phyloP scores from a whole-genome alignment of 371 early-diverging fungal genomes.

The Mucor circinelloides region DNA sequence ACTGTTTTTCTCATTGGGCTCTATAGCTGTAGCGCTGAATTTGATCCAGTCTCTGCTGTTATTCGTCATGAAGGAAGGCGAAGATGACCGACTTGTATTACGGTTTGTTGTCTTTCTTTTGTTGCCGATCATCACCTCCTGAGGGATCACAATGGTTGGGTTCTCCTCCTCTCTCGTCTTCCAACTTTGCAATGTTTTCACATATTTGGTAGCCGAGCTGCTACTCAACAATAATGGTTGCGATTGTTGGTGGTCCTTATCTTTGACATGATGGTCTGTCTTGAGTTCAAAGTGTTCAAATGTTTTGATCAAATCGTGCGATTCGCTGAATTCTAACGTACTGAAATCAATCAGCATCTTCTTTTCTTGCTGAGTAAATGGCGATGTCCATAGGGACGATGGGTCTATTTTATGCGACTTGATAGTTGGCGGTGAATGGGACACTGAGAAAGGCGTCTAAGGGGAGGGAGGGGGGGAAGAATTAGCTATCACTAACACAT shows the following conservation, averaged over 20 bases:
- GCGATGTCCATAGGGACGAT: neutral
- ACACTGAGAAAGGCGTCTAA: neutral
- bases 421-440: neutral
- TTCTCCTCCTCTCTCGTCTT: slow-evolving; percentile 16
- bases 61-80: neutral
- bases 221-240: neutral
- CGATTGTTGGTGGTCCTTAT: neutral
- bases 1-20: neutral
- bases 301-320: slow-evolving; percentile 3
- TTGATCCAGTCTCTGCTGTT: neutral
- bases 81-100: neutral
- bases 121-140: neutral
- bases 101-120: neutral
- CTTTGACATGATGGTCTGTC: neutral
- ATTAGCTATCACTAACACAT: neutral
- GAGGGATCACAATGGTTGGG: slow-evolving; percentile 9
- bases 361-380: slow-evolving; percentile 7
- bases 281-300: slow-evolving; percentile 15
- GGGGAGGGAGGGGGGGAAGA: neutral
- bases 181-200: slow-evolving; percentile 12
- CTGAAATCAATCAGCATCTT: slow-evolving; percentile 11
- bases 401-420: neutral
- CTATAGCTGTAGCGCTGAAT: neutral
- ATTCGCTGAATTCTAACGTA: slow-evolving; percentile 9
- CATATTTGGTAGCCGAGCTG: slow-evolving; percentile 5